A percentile compares a stretch with the other conserved stretches of the same genome.
These are phyloP conservation scores for Pythium scleroteichum DNA, from an alignment of 352 stramenopile species.

Conservation along the genomic window DNA sequence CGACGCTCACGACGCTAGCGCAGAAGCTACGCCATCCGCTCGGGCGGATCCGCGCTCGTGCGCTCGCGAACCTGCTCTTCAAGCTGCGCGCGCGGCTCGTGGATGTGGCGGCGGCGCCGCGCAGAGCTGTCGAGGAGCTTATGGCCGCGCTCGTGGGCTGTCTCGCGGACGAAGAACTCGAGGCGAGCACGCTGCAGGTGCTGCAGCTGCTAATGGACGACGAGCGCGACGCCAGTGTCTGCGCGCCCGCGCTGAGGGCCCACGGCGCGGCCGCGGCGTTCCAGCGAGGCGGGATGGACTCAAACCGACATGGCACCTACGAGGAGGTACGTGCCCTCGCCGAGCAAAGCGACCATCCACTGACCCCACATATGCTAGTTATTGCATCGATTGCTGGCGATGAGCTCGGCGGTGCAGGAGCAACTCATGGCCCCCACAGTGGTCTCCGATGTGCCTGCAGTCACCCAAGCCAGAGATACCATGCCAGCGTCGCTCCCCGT, in stretches of 20 bases:
- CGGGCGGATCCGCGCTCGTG: conserved; percentile 52
- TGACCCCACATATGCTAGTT: conserved; percentile 5
- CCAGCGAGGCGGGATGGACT: conserved; percentile 15
- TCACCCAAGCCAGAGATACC: neutral
- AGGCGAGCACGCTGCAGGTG: conserved; percentile 50
- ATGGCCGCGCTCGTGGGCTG: conserved; percentile 37
- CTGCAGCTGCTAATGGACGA: conserved; percentile 42
- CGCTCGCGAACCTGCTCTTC: conserved; percentile 59
- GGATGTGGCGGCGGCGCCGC: conserved; percentile 31
- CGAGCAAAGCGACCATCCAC: no score
- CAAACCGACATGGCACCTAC: conserved; percentile 13
- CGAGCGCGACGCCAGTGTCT: conserved; percentile 9
- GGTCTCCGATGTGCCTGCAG: neutral
- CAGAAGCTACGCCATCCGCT: conserved; percentile 68
- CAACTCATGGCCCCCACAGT: neutral
- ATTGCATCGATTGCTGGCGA: conserved; percentile 21
- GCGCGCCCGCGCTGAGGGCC: conserved; percentile 3
- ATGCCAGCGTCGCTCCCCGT: conserved; percentile 1
- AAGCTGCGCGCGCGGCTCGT: conserved; percentile 69
- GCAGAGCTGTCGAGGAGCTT: conserved; percentile 35
- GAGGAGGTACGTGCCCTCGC: conserved; percentile 17
- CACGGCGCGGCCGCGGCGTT: conserved; percentile 17
- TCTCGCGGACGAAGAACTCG: conserved; percentile 43
- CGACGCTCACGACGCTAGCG: conserved; percentile 37
- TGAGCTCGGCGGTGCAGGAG: conserved; percentile 1